phyloP scores from a whole-genome alignment of 2,329 filamentous ascomycete genomes.

The Leptosphaerulina australis region DNA sequence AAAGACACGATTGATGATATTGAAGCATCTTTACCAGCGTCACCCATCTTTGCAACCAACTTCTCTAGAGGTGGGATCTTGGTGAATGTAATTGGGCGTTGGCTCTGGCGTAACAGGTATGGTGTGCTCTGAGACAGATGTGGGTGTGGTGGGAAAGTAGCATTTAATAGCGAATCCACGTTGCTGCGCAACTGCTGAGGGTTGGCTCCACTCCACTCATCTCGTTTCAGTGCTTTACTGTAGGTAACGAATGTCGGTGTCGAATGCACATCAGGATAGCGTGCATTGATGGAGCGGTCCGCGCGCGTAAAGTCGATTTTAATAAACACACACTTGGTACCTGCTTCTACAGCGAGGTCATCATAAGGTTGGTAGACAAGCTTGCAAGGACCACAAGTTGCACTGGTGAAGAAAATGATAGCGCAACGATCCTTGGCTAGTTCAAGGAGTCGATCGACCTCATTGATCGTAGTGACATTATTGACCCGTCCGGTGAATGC shows the following conservation, averaged over 20 bases:
- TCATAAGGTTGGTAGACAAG: slow-evolving; percentile 82
- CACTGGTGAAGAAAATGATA: slow-evolving; percentile 90
- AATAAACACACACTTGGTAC: slow-evolving; percentile 71
- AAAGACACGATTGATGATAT: slow-evolving; percentile 72
- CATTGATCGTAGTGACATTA: slow-evolving; percentile 63
- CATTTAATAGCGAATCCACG: slow-evolving; percentile 73
- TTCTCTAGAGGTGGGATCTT: slow-evolving; percentile 86
- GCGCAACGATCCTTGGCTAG: slow-evolving; percentile 71
- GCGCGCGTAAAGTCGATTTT: slow-evolving; percentile 79
- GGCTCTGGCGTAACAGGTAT: slow-evolving; percentile 67
- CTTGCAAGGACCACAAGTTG: slow-evolving; percentile 85
- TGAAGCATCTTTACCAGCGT: slow-evolving; percentile 62
- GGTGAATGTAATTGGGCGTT: slow-evolving; percentile 73
- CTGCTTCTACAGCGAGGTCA: slow-evolving; percentile 75
- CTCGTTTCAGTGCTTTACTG: slow-evolving; percentile 73
- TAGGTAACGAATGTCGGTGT: slow-evolving; percentile 93
- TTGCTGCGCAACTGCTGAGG: slow-evolving; percentile 71
- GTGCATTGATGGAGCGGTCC: slow-evolving; percentile 64
- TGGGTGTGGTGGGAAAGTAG: slow-evolving; percentile 76
- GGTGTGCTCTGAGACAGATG: slow-evolving; percentile 75
- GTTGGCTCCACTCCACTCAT: slow-evolving; percentile 82
- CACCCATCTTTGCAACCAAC: slow-evolving; percentile 77
- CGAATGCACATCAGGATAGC: slow-evolving; percentile 68
- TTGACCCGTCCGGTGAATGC: slow-evolving; percentile 60
- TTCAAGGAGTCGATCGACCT: slow-evolving; percentile 66